Base-by-base conservation (phyloP, 306 rosid species). In the Rosa chinensis region DNA sequence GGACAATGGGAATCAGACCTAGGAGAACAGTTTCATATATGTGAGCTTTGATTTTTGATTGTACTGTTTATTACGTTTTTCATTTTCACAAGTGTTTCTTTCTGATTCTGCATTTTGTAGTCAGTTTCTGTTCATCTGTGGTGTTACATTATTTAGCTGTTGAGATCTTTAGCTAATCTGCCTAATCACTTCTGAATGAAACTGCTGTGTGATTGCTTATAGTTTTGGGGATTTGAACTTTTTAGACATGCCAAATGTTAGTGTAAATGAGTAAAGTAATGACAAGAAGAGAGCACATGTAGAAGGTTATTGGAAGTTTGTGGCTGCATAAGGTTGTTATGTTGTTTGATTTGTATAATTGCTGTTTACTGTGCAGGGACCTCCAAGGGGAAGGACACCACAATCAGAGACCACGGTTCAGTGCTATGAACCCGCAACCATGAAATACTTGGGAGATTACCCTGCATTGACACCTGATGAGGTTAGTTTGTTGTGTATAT, bases 341-440 rank as follows among this genome's bases (percentile, higher is more conserved):
- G 55, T 12, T 49, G 55, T 13, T 52, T 52, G 58, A 52, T 5
- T 62, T 62, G 67, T 61, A 25, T 61, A 12, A 28, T 44, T 78
- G 20, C 4, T 43, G 70, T 70, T 75, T 72, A 40, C 47, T 71
- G 66, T 86, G 86, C 87, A 92, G 99, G 86, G 91, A 79, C 96
- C 96, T 79, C 96, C 97, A 1, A 87, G 99, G 82, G 96, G 90
- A 74, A 79, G 86, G 80, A 75, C 92, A 0, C 94, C 84, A 83
- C 94, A 92, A 70, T 87, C 90, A 0, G 93, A 90, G 50, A 86
- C 56, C 79, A 91, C 85, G 87, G 94, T 95, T 63, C 91, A 83
- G 77, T 95, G 99, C 84, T 95, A 92, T 55, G 99, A 95, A 78
- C 98, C 98, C 53, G 98, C 97, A 42, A 92, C 96, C 35, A 92